A percentile compares a stretch with the other conserved stretches of the same genome.
Conservation (phyloP, 306 rosid genomes). For the Malus asiatica region DNA sequence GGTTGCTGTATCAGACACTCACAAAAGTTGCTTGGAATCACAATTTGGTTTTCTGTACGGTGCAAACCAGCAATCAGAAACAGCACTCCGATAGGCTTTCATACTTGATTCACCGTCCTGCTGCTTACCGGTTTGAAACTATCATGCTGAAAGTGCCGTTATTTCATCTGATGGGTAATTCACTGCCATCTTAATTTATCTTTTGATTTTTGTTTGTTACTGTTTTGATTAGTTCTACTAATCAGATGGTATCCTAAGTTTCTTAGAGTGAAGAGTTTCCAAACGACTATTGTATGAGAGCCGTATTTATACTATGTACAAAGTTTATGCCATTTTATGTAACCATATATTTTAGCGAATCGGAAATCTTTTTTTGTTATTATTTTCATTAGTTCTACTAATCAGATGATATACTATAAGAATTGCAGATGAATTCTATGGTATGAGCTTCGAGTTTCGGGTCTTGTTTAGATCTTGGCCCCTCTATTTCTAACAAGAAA, state of each 20-base stretch:
- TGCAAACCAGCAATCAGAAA: neutral
- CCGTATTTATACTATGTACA: neutral
- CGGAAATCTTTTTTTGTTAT: no score
- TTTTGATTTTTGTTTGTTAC: neutral
- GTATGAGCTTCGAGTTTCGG: no score
- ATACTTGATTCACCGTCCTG: neutral
- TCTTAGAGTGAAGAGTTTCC: neutral
- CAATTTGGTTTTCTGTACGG: constrained; percentile 15
- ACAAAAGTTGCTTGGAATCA: constrained; percentile 32
- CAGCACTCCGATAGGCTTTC: neutral
- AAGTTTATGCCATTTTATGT: neutral
- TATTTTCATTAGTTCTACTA: no score
- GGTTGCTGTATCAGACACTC: constrained; percentile 39
- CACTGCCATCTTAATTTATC: neutral
- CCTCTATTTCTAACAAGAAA: no score
- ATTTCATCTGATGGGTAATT: neutral
- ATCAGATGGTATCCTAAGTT: neutral
- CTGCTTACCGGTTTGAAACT: neutral
- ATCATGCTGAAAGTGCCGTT: neutral
- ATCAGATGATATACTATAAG: no score
- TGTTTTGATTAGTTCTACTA: neutral
- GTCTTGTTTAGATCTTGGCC: no score
- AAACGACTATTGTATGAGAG: neutral
- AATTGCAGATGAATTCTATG: no score
- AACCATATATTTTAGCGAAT: neutral